phyloP scores from a whole-genome alignment of 805 yeast genomes.

The Ogataea allantospora region DNA sequence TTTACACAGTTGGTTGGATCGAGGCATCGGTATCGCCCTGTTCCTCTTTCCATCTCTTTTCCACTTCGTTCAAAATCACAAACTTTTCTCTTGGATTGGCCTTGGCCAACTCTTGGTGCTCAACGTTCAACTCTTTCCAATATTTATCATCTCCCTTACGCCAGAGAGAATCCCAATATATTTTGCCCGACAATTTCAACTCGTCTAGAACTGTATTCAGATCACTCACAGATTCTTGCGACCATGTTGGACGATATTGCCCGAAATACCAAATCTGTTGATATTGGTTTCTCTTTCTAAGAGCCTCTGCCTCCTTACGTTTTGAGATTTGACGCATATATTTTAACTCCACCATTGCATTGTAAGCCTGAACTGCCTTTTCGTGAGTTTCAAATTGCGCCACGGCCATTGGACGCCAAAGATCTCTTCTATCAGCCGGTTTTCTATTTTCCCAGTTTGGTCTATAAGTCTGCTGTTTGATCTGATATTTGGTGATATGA shows the following conservation, averaged over 20 bases:
- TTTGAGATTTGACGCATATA: conserved; percentile 66
- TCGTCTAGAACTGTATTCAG: conserved; percentile 67
- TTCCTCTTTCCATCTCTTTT: conserved; percentile 33
- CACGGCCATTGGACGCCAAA: conserved; percentile 90
- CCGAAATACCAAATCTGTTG: conserved; percentile 86
- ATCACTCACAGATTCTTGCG: conserved; percentile 92
- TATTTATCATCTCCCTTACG: conserved; percentile 75
- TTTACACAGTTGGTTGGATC: conserved; percentile 9
- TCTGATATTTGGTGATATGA: conserved; percentile 50
- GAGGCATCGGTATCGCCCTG: conserved; percentile 9
- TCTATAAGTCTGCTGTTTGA: conserved; percentile 67
- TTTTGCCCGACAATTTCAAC: conserved; percentile 46
- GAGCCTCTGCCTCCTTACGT: conserved; percentile 55
- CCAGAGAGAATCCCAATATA: conserved; percentile 87
- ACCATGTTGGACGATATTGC: conserved; percentile 84
- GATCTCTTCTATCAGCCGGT: conserved; percentile 78
- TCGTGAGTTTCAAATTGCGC: conserved; percentile 62
- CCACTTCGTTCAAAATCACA: conserved; percentile 60
- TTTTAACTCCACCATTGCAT: conserved; percentile 71
- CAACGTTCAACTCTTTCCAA: conserved; percentile 62
- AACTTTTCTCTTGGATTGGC: conserved; percentile 66
- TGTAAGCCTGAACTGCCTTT: conserved; percentile 68
- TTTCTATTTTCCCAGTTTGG: conserved; percentile 89
- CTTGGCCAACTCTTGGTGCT: conserved; percentile 57
- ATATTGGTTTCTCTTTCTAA: conserved; percentile 70